Conservation (phyloP, 2,329 filamentous ascomycete genomes). For the Ambrosiella beaveri region DNA sequence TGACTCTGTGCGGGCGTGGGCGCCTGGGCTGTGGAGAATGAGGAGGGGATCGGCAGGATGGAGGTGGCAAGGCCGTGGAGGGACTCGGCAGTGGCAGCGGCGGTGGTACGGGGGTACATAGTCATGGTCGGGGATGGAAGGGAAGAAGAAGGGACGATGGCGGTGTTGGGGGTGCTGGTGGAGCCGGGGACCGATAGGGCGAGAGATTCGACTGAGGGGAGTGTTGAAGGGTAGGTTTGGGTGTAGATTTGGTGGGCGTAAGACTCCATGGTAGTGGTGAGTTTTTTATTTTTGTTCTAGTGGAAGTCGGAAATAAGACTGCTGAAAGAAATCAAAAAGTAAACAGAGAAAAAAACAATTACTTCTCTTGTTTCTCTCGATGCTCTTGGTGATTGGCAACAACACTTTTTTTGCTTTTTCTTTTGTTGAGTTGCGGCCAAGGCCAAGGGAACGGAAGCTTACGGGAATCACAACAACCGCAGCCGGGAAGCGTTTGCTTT, state of each 20-base stretch:
- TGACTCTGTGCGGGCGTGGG: conserved; percentile 3
- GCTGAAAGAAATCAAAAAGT: too few species aligned
- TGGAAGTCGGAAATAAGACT: too few species aligned
- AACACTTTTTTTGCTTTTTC: too few species aligned
- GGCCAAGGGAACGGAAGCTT: too few species aligned
- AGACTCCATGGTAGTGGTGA: background rate
- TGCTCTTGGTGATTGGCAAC: too few species aligned
- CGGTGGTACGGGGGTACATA: conserved; percentile 3
- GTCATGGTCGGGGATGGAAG: conserved; percentile 9
- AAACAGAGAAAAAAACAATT: too few species aligned
- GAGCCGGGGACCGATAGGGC: conserved; percentile 2
- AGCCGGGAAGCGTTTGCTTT: too few species aligned
- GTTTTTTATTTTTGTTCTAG: background rate
- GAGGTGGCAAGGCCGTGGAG: background rate
- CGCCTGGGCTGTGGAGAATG: background rate
- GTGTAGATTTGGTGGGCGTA: background rate
- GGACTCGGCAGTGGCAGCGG: background rate
- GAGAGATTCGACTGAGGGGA: conserved; percentile 9
- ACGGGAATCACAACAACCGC: too few species aligned
- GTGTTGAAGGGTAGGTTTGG: conserved; percentile 6
- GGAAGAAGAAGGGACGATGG: background rate
- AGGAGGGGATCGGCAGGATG: background rate
- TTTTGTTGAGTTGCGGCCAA: too few species aligned
- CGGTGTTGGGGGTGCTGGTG: background rate
- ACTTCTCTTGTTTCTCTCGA: too few species aligned